Percentiles rank a stretch among this genome's conserved stretches.
These are phyloP conservation scores for Antitrichia curtipendula DNA, from an alignment of 225 moss, liverwort and hornwort genomes.

Conservation along the genomic window DNA sequence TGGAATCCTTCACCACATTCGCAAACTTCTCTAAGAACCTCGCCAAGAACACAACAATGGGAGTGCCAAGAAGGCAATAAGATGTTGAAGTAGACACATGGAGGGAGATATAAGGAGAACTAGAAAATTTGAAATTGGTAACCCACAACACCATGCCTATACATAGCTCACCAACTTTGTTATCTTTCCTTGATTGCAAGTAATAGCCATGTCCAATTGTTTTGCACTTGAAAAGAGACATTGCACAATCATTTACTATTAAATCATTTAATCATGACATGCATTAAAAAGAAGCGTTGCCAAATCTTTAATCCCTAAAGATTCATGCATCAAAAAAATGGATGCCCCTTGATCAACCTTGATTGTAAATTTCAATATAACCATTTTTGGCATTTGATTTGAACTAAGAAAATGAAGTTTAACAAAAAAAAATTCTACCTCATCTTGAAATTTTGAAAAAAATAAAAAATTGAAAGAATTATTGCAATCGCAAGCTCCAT, in stretches of 20 bases:
- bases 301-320: neutral
- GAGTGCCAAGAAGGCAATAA: neutral
- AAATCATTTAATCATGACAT: neutral
- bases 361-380: no score
- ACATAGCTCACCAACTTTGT: neutral
- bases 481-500: no score
- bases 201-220: neutral
- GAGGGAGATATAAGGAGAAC: neutral
- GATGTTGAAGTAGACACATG: neutral
- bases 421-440: no score
- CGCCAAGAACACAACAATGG: neutral
- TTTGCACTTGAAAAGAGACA: neutral
- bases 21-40: no score
- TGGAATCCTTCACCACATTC: rapidly evolving
- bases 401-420: no score
- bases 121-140: neutral
- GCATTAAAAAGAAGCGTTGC: neutral
- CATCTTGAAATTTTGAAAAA: no score
- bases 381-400: no score
- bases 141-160: neutral
- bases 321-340: no score
- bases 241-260: neutral
- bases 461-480: no score
- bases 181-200: neutral
- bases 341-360: no score